phyloP scores from a whole-genome alignment of 108 stramenopile genomes.

The Cyclotella cryptica region DNA sequence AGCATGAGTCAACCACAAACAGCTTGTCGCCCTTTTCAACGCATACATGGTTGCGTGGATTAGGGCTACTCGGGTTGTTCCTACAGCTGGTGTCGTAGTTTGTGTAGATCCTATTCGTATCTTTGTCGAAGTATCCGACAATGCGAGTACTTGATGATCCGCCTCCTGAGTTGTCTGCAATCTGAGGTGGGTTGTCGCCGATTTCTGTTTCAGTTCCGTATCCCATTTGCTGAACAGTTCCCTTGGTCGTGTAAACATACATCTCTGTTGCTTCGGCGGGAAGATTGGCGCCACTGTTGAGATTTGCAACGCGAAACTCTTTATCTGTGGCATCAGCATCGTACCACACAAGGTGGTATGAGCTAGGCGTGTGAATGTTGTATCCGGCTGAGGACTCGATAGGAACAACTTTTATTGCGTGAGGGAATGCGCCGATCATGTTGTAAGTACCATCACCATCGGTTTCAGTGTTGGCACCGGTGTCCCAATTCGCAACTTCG shows the following conservation, averaged over 20 bases:
- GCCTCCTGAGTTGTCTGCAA: constrained; percentile 35
- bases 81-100: constrained; percentile 68
- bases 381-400: constrained; percentile 42
- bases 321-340: constrained; percentile 45
- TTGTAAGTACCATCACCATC: constrained; percentile 46
- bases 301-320: constrained; percentile 53
- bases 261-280: constrained; percentile 36
- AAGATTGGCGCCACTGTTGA: constrained; percentile 45
- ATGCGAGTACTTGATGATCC: constrained; percentile 47
- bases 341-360: constrained; percentile 67
- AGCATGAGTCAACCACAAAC: constrained; percentile 63
- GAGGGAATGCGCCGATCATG: constrained; percentile 65
- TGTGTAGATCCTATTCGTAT: constrained; percentile 61
- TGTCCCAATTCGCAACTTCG: constrained; percentile 74
- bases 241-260: constrained; percentile 67
- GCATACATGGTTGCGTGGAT: constrained; percentile 54
- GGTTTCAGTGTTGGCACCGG: constrained; percentile 46
- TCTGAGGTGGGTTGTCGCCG: constrained; percentile 31
- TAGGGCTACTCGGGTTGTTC: constrained; percentile 43
- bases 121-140: constrained; percentile 63
- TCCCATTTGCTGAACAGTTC: constrained; percentile 60
- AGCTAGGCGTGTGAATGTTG: constrained; percentile 47
- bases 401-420: constrained; percentile 71
- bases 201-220: constrained; percentile 38
- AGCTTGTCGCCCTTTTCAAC: constrained; percentile 73